A percentile compares a stretch with the other conserved stretches of the same genome.
Conservation (phyloP, 352 stramenopile species). For the Poterioochromonas sp. region DNA sequence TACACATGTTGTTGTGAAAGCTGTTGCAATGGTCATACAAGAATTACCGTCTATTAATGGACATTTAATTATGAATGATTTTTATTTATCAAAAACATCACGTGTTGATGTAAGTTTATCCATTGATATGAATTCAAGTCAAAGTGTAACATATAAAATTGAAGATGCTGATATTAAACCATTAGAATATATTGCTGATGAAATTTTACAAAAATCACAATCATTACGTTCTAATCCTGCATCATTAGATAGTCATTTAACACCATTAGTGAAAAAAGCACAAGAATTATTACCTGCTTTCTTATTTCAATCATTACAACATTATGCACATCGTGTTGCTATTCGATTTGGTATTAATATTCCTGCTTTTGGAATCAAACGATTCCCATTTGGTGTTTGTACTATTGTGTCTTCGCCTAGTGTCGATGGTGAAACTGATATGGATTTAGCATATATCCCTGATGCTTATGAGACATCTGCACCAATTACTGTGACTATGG, state of each 20-base stretch:
- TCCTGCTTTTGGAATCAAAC: background rate
- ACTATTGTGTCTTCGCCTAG: background rate
- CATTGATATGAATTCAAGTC: background rate
- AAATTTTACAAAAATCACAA: background rate
- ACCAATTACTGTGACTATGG: constrained; percentile 25
- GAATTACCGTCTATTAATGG: constrained; percentile 14
- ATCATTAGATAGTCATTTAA: background rate
- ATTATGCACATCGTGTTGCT: background rate
- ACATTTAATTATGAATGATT: background rate
- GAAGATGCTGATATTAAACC: background rate
- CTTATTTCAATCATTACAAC: background rate
- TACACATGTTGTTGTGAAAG: constrained; percentile 6
- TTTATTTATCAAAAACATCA: background rate
- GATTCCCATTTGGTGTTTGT: constrained; percentile 12
- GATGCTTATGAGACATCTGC: background rate
- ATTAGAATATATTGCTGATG: constrained; percentile 3
- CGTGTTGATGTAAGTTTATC: constrained; percentile 14
- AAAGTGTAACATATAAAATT: background rate
- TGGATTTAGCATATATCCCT: constrained; percentile 6
- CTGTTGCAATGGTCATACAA: background rate
- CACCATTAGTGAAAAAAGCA: background rate
- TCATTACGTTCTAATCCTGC: background rate
- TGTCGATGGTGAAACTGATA: background rate
- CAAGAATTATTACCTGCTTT: background rate
- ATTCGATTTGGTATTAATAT: background rate